Base-by-base conservation (phyloP, 805 yeast genomes). In the Saturnispora silvae region DNA sequence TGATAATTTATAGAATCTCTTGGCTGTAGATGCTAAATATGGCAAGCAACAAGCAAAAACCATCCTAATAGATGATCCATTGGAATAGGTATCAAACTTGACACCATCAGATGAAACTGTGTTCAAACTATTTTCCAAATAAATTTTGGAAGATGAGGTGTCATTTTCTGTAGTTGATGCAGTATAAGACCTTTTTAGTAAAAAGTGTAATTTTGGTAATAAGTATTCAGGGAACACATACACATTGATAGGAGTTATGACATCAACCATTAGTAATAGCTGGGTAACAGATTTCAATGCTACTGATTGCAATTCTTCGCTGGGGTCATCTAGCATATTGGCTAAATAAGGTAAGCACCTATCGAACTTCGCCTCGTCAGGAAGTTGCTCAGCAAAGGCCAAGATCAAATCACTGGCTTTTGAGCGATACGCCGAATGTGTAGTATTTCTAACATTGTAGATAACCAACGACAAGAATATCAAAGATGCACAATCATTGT, bases 341-440 rank as follows among this genome's bases (percentile, higher is more conserved):
- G 83, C 69, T 18, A 92, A 54, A 51, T 80, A 84, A 0, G 98
- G 97, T 18, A 92, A 56, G 23, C 85, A 75, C 31, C 96, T 60
- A 54, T 92, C 96, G 28, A 92, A 61, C 52, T 86, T 89, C 13
- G 77, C 77, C 40, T 82, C 94, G 52, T 92, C 97, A 18, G 73
- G 71, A 2, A 85, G 63, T 40, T 74, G 70, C 49, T 83, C 95
- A 2, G 89, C 73, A 15, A 89, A 64, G 0, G 84, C 81, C 7
- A 83, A 54, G 1, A 92, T 68, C 43, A 87, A 57, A 49, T 85
- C 92, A 43, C 94, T 68, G 1, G 87, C 89, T 48, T 74, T 72
- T 7, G 78, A 53, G 42, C 83, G 65, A 28, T 77, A 72, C 0
- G 69, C 51, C 1, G 84, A 76, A 19, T 71, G 70, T 6, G 72